phyloP scores from a whole-genome alignment of 257 asterid genomes.

The Paulownia fortunei region DNA sequence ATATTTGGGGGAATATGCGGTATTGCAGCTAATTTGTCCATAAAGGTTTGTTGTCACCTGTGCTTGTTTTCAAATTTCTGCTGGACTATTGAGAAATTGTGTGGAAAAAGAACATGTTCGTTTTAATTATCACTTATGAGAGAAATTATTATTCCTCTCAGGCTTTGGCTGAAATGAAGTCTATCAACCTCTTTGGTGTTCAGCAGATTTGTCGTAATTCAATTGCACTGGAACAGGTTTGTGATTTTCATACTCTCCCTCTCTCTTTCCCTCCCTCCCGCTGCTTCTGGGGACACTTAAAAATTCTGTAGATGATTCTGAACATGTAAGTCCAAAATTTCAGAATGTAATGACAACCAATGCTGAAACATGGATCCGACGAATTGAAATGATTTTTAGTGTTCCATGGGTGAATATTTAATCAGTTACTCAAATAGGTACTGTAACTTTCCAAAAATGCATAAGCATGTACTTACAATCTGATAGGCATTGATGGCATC shows the following conservation, averaged over 20 bases:
- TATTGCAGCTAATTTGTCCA: slow-evolving; percentile 80
- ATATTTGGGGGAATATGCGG: slow-evolving; percentile 94
- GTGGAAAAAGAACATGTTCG: neutral
- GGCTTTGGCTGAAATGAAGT: slow-evolving; percentile 94
- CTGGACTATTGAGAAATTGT: slow-evolving; percentile 23
- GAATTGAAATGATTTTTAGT: neutral
- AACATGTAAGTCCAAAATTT: neutral
- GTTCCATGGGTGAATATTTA: neutral
- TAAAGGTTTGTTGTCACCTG: slow-evolving; percentile 64
- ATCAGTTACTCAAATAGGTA: neutral
- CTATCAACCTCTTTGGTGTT: slow-evolving; percentile 97
- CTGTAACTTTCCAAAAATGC: neutral
- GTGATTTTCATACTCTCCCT: slow-evolving; percentile 14
- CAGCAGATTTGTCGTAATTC: slow-evolving; percentile 99
- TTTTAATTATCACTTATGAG: slow-evolving; percentile 31
- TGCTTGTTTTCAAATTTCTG: slow-evolving; percentile 32
- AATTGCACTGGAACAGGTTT: slow-evolving; percentile 97
- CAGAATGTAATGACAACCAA: neutral
- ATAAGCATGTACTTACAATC: neutral
- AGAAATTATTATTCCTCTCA: slow-evolving; percentile 31
- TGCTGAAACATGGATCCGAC: slow-evolving; percentile 6
- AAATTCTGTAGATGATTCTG: neutral
- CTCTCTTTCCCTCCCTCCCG: slow-evolving; percentile 3
- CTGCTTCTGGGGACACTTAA: slow-evolving; percentile 2
- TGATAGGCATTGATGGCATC: neutral